A percentile compares a stretch with the other conserved stretches of the same genome.
Conservation (phyloP, 768 basidiomycete genomes). For the Lepiota brunneoincarnata region DNA sequence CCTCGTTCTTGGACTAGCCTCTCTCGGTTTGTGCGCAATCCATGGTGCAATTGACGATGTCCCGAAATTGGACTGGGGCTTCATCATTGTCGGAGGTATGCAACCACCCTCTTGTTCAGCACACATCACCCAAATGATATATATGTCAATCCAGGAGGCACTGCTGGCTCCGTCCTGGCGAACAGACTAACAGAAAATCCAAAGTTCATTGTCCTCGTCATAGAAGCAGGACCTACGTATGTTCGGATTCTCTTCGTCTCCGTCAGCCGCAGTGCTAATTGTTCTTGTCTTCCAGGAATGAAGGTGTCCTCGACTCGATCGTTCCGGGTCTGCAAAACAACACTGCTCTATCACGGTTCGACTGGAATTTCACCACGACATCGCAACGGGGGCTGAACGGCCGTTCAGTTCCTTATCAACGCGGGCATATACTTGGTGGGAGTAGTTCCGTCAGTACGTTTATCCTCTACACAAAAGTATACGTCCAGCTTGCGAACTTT, state of each 20-base stretch:
- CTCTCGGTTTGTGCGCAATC: not conserved
- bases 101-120: not conserved
- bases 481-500: constrained; percentile 13
- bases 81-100: constrained; percentile 22
- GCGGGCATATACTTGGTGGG: constrained; percentile 32
- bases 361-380: constrained; percentile 32
- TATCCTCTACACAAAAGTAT: not conserved
- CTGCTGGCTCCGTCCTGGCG: constrained; percentile 27
- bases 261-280: not conserved
- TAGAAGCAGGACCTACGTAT: constrained; percentile 16
- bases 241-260: not conserved
- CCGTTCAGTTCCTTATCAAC: constrained; percentile 21
- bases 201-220: constrained; percentile 12
- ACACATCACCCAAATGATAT: not conserved
- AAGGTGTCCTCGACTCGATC: constrained; percentile 15
- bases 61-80: constrained; percentile 9
- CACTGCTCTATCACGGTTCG: constrained; percentile 1
- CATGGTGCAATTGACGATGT: constrained; percentile 3
- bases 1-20: not conserved
- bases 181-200: constrained; percentile 24
- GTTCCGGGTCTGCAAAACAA: constrained; percentile 16
- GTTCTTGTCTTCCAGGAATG: constrained; percentile 14
- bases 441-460: constrained; percentile 28
- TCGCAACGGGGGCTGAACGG: constrained; percentile 25
- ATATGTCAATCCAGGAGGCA: constrained; percentile 18